Evolutionary conservation across 2,329 filamentous ascomycete species (phyloP).

Genomic region (Daldinia eschscholtzii): DNA sequence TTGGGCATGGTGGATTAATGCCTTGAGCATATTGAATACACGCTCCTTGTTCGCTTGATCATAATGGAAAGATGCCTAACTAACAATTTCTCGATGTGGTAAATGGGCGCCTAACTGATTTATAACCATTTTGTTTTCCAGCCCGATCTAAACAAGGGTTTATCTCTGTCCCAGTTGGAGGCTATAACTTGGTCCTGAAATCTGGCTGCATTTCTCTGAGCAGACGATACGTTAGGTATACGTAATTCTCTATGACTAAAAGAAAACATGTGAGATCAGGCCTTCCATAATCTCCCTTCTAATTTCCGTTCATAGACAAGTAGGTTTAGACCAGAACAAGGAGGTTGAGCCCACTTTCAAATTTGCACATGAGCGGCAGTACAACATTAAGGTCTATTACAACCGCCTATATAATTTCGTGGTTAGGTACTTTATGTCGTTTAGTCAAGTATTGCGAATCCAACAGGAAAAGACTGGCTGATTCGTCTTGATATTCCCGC

Average conservation of each 20-base stretch:
- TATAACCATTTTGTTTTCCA: too few relatives aligned
- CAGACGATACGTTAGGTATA: too few relatives aligned
- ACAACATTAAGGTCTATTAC: neutral
- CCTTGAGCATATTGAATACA: constrained; percentile 1
- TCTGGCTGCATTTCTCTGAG: too few relatives aligned
- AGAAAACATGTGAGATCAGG: too few relatives aligned
- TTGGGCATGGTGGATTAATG: neutral
- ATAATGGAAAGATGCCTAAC: neutral
- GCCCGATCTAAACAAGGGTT: too few relatives aligned
- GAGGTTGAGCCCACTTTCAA: too few relatives aligned
- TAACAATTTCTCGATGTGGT: neutral
- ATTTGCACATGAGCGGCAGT: neutral
- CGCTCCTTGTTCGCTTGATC: constrained; percentile 6
- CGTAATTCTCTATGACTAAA: too few relatives aligned
- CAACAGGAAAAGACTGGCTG: neutral
- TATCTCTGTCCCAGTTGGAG: too few relatives aligned
- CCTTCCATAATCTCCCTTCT: neutral
- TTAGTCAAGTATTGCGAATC: neutral
- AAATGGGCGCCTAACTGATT: neutral
- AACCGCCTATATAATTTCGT: neutral
- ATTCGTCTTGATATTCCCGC: neutral
- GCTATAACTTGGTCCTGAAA: too few relatives aligned
- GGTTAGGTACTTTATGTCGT: neutral
- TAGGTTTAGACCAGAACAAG: too few relatives aligned
- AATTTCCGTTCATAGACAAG: neutral